A percentile compares a stretch with the other conserved stretches of the same genome.
These are phyloP conservation scores for Biscogniauxia mediterranea DNA, from an alignment of 2,329 filamentous ascomycete genomes.

Conservation along the genomic window DNA sequence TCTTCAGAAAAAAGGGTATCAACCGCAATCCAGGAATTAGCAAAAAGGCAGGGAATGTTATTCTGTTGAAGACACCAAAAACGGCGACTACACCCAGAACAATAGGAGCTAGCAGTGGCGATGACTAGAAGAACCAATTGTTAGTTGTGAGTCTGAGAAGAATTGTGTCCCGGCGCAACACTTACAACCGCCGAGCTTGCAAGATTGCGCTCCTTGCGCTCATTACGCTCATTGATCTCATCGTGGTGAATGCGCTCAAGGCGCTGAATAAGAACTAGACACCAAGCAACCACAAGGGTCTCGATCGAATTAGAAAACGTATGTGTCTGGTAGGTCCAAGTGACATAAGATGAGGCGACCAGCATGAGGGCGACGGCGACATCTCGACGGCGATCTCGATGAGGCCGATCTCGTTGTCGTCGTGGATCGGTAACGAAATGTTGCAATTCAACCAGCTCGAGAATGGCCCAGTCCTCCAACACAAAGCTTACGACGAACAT, in stretches of 20 bases:
- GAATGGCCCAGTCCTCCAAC: conserved; percentile 93
- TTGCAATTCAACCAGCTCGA: conserved; percentile 78
- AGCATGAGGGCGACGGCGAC: conserved; percentile 73
- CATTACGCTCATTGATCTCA: no score
- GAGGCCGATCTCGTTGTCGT: no score
- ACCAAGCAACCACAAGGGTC: conserved; percentile 90
- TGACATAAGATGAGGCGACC: conserved; percentile 94
- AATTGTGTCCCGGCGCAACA: conserved; percentile 10
- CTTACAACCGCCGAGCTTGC: conserved; percentile 65
- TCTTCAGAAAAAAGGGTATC: conserved; percentile 80
- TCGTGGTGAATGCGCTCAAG: conserved; percentile 43
- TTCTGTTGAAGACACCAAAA: conserved; percentile 91
- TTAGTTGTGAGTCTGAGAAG: conserved; percentile 4
- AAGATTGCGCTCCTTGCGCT: conserved; percentile 32
- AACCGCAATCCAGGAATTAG: conserved; percentile 79
- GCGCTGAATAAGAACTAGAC: conserved; percentile 83
- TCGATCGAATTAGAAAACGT: conserved; percentile 98
- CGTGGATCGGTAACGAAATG: no score
- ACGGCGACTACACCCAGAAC: conserved; percentile 79
- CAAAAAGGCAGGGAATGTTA: conserved; percentile 94
- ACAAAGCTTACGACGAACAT: conserved; percentile 98
- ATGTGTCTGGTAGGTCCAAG: conserved; percentile 97
- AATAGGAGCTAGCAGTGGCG: conserved; percentile 71
- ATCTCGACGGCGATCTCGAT: conserved; percentile 58
- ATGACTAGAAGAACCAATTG: conserved; percentile 51